Evolutionary conservation across 2,329 filamentous ascomycete genomes (phyloP).

Genomic region (Fusarium luffae): DNA sequence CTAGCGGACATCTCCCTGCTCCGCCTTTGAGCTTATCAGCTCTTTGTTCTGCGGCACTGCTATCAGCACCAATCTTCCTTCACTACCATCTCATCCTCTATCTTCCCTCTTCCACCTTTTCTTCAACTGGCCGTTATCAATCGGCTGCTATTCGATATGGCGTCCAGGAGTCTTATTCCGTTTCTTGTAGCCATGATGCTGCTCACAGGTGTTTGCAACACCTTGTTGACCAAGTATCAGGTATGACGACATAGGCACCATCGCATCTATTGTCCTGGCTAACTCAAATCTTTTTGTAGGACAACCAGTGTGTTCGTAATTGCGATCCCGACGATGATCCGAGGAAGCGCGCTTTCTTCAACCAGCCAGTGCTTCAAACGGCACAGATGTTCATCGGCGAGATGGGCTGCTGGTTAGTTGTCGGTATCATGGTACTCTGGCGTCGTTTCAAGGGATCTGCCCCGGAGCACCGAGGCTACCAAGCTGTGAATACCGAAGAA

Average conservation of each 20-base stretch:
- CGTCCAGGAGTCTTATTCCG: constrained; percentile 77
- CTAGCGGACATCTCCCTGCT: constrained; percentile 19
- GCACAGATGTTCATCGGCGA: constrained; percentile 98
- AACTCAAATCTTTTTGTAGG: constrained; percentile 59
- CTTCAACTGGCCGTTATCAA: constrained; percentile 4
- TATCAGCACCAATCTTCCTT: constrained; percentile 12
- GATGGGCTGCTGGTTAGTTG: constrained; percentile 93
- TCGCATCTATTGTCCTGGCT: constrained; percentile 1
- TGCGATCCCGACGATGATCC: constrained; percentile 76
- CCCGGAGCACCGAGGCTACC: constrained; percentile 68
- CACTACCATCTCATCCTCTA: constrained; percentile 4
- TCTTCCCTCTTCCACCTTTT: neutral
- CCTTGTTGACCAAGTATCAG: constrained; percentile 95
- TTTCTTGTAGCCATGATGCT: constrained; percentile 96
- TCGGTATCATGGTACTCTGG: constrained; percentile 76
- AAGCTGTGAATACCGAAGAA: constrained; percentile 66
- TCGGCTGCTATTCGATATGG: constrained; percentile 64
- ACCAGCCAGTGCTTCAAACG: constrained; percentile 96
- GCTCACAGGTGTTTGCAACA: constrained; percentile 95
- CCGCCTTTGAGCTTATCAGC: constrained; percentile 34
- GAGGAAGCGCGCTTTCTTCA: constrained; percentile 77
- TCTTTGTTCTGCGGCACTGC: constrained; percentile 31
- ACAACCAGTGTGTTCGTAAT: constrained; percentile 96
- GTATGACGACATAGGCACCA: constrained; percentile 59
- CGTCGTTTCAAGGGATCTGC: constrained; percentile 62